Base-by-base conservation (phyloP, 2,329 filamentous ascomycete genomes). In the Ophiognomonia clavigignenti-juglandacearum region DNA sequence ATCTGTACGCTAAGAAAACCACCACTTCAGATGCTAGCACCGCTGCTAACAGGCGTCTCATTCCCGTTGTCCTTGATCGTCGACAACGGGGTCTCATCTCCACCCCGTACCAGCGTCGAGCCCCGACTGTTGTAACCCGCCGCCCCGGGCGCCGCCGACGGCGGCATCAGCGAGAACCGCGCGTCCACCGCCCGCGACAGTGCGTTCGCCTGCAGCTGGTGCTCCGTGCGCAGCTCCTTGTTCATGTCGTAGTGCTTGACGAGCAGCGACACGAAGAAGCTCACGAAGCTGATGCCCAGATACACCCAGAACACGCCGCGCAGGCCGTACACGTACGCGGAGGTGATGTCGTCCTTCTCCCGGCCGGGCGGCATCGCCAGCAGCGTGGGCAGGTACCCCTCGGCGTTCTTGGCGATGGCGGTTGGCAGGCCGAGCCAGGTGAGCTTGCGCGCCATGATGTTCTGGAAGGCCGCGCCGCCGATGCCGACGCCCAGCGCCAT, bases 231-330 rank as follows among this genome's bases (percentile, higher is more conserved):
- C 48, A 75, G 59, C 44, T 63, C 69, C 45, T 67, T 63, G 55
- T 77, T 70, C 53, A 82, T 61, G 52, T 67, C 64, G 57, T 72
- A 69, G 29, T 65, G 68, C 55, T 75, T 67, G 22, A 78, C 77
- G 51, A 75, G 71, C 1, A 77, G 50, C 54, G 73, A 80, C 40
- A 73, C 62, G 29, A 80, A 39, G 27, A 81, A 60, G 2, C 73
- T 74, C 3, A 78, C 59, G 0, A 61, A 73, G 2, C 70, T 67
- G 29, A 82, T 65, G 1, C 63, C 78, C 24, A 73, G 68, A 59
- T 77, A 71, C 26, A 78, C 69, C 29, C 71, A 69, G 69, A 73
- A 81, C 16, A 82, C 72, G 37, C 72, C 72, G 48, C 65, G 68
- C 55, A 82, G 58, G 36, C 73, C 74, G 53, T 75, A 71, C 3